Evolutionary conservation across 2,329 filamentous ascomycete genomes (phyloP).

Genomic region (Trichoderma asperellum): DNA sequence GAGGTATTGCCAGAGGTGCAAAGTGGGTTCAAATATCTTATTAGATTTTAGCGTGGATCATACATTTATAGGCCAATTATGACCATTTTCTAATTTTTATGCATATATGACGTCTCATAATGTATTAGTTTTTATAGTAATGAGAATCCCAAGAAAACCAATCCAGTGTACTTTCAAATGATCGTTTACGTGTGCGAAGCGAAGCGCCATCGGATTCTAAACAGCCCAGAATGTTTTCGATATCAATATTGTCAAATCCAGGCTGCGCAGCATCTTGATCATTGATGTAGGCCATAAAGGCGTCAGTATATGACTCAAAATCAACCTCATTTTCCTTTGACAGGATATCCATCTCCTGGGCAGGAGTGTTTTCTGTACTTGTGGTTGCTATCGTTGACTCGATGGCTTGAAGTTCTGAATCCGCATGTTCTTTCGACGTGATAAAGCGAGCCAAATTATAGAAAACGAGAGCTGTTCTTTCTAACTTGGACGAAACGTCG

Average conservation of each 20-base stretch:
- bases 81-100: not conserved
- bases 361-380: not conserved
- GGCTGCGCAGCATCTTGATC: not conserved
- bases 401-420: not conserved
- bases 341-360: not conserved
- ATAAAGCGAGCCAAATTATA: slow-evolving; percentile 1
- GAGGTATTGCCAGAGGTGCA: not conserved
- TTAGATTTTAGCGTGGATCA: not conserved
- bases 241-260: not conserved
- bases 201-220: not conserved
- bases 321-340: not conserved
- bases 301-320: not conserved
- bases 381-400: not conserved
- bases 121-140: not conserved
- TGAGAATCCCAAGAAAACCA: slow-evolving; percentile 19
- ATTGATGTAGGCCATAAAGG: slow-evolving; percentile 9
- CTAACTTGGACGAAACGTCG: not conserved
- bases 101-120: not conserved
- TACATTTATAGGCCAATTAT: not conserved
- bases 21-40: not conserved
- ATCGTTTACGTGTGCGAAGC: slow-evolving; percentile 2
- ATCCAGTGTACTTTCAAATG: not conserved
- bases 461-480: slow-evolving; percentile 7
- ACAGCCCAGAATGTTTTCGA: not conserved
- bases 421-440: not conserved